Percentiles rank a stretch among this genome's conserved stretches.
phyloP scores from a whole-genome alignment of 2,329 filamentous ascomycete species.

The Lecanicillium sp. region DNA sequence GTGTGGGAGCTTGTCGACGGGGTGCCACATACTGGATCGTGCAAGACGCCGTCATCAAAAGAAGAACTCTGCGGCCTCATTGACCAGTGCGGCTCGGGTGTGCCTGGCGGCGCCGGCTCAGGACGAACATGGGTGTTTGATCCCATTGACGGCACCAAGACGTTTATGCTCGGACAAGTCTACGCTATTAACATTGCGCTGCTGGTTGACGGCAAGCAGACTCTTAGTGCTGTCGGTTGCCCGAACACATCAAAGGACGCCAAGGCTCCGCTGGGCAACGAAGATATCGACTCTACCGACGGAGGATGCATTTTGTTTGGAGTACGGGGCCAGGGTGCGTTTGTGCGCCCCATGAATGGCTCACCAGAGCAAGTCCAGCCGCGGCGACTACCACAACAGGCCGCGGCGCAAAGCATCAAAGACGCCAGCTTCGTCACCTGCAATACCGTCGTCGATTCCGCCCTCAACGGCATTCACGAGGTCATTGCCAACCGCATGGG shows the following conservation, averaged over 20 bases:
- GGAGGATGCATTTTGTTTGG: conserved; percentile 45
- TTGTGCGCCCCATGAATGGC: conserved; percentile 31
- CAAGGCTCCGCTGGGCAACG: conserved; percentile 31
- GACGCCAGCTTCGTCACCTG: conserved; percentile 39
- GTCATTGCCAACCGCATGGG: conserved; percentile 33
- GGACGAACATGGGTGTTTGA: conserved; percentile 51
- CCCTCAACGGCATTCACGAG: conserved; percentile 38
- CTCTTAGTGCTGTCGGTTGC: conserved; percentile 41
- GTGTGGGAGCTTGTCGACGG: conserved; percentile 38
- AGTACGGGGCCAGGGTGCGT: conserved; percentile 39
- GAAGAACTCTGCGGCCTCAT: conserved; percentile 45
- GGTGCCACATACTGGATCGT: conserved; percentile 13
- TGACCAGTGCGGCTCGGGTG: conserved; percentile 39
- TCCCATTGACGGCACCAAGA: conserved; percentile 53
- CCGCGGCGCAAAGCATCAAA: conserved; percentile 13
- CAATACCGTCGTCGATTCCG: conserved; percentile 37
- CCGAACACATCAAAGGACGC: conserved; percentile 36
- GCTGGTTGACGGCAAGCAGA: conserved; percentile 40
- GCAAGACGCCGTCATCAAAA: conserved; percentile 25
- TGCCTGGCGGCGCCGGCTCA: conserved; percentile 20
- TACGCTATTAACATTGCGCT: conserved; percentile 52
- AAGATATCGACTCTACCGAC: conserved; percentile 32
- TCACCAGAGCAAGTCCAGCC: conserved; percentile 13
- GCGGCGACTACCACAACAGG: conserved; percentile 25
- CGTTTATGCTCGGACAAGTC: conserved; percentile 44